Conservation (phyloP, 805 yeast genomes). For the Scheffersomyces ergatensis region DNA sequence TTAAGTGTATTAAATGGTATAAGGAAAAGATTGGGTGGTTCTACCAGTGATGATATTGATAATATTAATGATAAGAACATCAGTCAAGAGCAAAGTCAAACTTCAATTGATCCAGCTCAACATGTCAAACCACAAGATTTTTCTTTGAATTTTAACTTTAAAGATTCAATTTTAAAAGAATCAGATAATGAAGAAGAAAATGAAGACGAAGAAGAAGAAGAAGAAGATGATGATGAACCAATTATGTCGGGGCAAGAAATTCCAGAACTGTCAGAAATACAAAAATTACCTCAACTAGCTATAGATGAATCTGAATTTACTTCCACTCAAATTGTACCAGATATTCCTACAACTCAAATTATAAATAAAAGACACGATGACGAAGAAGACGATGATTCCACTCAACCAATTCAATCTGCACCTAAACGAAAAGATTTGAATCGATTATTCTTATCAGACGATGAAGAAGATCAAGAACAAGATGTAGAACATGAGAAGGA, state of each 20-base stretch:
- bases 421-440: neutral
- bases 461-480: neutral
- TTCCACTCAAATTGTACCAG: slow-evolving; percentile 3
- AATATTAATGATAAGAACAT: neutral
- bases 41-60: slow-evolving; percentile 10
- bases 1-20: slow-evolving; percentile 21
- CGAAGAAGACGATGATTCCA: neutral
- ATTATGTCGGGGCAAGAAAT: too few species aligned
- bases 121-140: neutral
- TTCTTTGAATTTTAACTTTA: neutral
- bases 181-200: neutral
- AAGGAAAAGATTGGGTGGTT: slow-evolving; percentile 22
- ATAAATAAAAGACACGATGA: too few species aligned
- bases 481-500: slow-evolving; percentile 4
- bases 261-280: slow-evolving; percentile 6
- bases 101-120: neutral
- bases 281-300: slow-evolving; percentile 33
- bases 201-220: neutral
- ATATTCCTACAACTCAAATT: neutral
- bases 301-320: slow-evolving; percentile 13
- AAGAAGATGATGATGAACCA: slow-evolving; percentile 1
- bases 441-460: neutral
- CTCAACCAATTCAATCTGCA: neutral
- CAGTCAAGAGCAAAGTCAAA: neutral
- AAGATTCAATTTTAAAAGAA: slow-evolving; percentile 4